Evolutionary conservation across 208 protist genomes (phyloP), one percentile per base, ranked within the genome.

Genomic region (Crithidia acanthocephali): DNA sequence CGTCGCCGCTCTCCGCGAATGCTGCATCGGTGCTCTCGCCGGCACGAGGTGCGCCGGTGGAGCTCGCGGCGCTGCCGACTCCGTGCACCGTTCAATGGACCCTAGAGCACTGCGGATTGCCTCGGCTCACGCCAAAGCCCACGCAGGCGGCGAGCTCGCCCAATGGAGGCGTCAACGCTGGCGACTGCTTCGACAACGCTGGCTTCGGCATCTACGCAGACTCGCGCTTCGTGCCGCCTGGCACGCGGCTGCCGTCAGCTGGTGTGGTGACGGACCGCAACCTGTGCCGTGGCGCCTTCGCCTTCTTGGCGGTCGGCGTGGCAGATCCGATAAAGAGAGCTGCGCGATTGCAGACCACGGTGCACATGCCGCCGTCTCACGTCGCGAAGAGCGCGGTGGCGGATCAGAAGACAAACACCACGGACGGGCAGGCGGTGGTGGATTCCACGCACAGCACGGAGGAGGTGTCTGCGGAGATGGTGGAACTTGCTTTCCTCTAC

Each of bases 181-280:
- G 27, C 51, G 35, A 45, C 35, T 52, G 52, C 0, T 25, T 28
- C 7, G 47, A 68, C 13, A 51, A 45, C n/a, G 15, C n/a, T 28
- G 57, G 20, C 23, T 44, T 20, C 8, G 10, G 48, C 32, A 53
- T 53, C 25, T 81, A 74, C 44, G 71, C 76, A 1, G 18, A 50
- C 1, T 81, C 76, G 15, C 66, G 65, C 66, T 77, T 74, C 28
- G 70, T 77, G 25, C 82, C 89, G 37, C 61, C 35, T 15, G 58
- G 50, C 23, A 85, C 72, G 23, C 83, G 86, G 50, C 45, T 85
- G 42, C 90, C 90, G 7, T 68, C 76, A 5, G 87, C 79, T 16
- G 90, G 87, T 23, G 87, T 95, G 15, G 78, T 93, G 30, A 93
- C 87, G 22, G 90, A 95, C 16, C 82, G 84, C 22, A 92, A 92